Conservation (phyloP, 2,329 filamentous ascomycete species). For the Botrytis paeoniae region DNA sequence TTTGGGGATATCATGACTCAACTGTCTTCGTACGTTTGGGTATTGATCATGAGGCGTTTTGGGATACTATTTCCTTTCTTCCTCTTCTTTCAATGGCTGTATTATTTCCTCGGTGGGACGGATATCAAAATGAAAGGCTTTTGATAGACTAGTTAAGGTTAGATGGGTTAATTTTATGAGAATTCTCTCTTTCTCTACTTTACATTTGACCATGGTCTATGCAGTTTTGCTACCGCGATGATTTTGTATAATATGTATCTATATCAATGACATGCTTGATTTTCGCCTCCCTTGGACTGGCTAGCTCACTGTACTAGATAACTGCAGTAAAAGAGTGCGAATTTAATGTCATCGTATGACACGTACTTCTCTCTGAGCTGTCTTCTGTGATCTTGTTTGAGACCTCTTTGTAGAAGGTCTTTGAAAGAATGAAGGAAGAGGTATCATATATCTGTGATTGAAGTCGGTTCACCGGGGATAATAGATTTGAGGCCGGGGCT, state of each 20-base stretch:
- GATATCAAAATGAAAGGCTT: background rate
- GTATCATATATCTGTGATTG: background rate
- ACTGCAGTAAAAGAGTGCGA: background rate
- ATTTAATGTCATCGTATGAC: background rate
- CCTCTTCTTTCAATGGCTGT: background rate
- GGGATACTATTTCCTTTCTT: slow-evolving; percentile 36
- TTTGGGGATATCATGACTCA: background rate
- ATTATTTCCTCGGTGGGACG: background rate
- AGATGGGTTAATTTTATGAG: background rate
- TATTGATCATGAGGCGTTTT: slow-evolving; percentile 5
- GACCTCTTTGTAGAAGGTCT: background rate
- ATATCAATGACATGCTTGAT: background rate
- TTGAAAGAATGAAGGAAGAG: background rate
- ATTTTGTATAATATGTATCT: background rate
- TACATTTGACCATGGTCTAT: background rate
- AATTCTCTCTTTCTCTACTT: background rate
- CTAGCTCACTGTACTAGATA: background rate
- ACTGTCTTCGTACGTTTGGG: slow-evolving; percentile 7
- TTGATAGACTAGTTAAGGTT: background rate
- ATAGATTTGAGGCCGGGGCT: background rate
- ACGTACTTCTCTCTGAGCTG: background rate
- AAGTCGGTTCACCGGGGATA: background rate
- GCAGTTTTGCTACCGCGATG: background rate
- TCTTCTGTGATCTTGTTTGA: background rate
- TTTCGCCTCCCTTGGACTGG: no score